Conservation (phyloP, 2,329 filamentous ascomycete species). For the Colletotrichum sp. region DNA sequence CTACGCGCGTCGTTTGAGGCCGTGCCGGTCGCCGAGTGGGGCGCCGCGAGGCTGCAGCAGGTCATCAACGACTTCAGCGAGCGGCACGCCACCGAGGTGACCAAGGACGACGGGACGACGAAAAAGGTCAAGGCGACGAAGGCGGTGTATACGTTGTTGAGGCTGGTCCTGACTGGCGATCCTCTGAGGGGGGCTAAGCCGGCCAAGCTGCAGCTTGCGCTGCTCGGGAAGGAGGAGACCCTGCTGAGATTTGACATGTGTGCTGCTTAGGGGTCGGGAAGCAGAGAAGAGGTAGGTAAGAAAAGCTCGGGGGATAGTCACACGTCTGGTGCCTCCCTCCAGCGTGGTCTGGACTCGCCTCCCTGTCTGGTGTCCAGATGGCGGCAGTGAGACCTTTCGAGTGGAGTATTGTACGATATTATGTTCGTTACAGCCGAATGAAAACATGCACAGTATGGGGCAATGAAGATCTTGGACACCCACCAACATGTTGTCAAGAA, state of each 20-base stretch:
- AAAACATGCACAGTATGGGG: neutral
- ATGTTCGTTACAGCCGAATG: neutral
- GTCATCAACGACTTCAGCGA: constrained; percentile 4
- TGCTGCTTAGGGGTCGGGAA: neutral
- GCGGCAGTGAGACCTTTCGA: neutral
- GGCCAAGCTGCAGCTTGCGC: constrained; percentile 21
- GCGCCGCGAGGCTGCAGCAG: constrained; percentile 3
- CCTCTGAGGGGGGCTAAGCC: constrained; percentile 16
- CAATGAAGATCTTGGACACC: neutral
- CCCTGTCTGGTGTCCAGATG: neutral
- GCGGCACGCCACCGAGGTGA: neutral
- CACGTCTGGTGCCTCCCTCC: neutral
- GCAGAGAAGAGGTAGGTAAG: neutral
- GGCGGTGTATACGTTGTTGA: constrained; percentile 9
- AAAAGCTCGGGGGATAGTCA: neutral
- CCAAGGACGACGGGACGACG: neutral
- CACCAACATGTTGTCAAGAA: neutral
- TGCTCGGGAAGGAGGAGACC: constrained; percentile 19
- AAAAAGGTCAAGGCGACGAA: neutral
- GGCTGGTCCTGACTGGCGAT: constrained; percentile 19
- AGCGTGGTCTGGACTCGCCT: neutral
- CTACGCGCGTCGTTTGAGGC: neutral
- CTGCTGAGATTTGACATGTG: constrained; percentile 17
- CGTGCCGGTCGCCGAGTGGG: constrained; percentile 14
- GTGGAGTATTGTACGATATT: neutral